Percentiles rank a stretch among this genome's conserved stretches.
phyloP scores from a whole-genome alignment of 192 early-diverging fungal genomes.

The Globomyces pollinis-pini region DNA sequence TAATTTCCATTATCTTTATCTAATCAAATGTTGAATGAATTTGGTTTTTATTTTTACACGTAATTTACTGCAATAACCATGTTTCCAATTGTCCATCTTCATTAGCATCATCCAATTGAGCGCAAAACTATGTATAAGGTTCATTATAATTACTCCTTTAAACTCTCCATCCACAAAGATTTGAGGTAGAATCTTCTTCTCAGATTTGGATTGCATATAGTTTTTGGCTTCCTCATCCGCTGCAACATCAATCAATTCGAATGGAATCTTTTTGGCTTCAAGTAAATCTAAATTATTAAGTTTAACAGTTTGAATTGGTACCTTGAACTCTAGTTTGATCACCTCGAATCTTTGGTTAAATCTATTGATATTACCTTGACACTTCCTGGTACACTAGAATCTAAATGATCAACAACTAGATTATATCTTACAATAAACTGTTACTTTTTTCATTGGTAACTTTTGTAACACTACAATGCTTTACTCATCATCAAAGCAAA shows the following conservation, averaged over 20 bases:
- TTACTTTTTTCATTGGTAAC: not conserved
- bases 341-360: too few relatives aligned
- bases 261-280: slow-evolving; percentile 22
- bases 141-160: slow-evolving; percentile 22
- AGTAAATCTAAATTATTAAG: slow-evolving; percentile 23
- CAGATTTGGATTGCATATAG: slow-evolving; percentile 31
- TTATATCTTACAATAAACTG: not conserved
- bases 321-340: slow-evolving; percentile 22
- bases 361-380: too few relatives aligned
- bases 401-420: slow-evolving; percentile 15
- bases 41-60: slow-evolving; percentile 18
- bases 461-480: slow-evolving; percentile 4
- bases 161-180: slow-evolving; percentile 42
- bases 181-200: slow-evolving; percentile 35
- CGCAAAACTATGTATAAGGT: slow-evolving; percentile 10
- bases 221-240: slow-evolving; percentile 36
- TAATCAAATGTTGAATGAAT: too few relatives aligned
- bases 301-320: too few relatives aligned
- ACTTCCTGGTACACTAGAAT: slow-evolving; percentile 28
- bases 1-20: too few relatives aligned
- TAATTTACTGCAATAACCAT: slow-evolving; percentile 6
- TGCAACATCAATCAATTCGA: slow-evolving; percentile 31
- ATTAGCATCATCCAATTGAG: slow-evolving; percentile 37
- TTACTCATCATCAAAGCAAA: too few relatives aligned
- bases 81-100: slow-evolving; percentile 20